These are phyloP conservation scores for Orbilia oligospora DNA, from an alignment of 2,329 filamentous ascomycete genomes.

Conservation along the genomic window DNA sequence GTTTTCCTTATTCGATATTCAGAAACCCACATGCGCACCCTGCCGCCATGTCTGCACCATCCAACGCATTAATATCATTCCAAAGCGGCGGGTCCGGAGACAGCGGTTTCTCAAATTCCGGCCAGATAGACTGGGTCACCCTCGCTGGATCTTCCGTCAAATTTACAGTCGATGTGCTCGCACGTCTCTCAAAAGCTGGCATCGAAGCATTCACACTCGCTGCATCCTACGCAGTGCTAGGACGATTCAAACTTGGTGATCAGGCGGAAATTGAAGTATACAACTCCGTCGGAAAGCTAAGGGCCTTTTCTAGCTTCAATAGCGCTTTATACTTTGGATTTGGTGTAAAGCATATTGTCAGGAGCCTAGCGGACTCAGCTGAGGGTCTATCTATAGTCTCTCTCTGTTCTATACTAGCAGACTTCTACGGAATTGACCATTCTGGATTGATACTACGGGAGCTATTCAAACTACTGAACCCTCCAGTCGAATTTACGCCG, in stretches of 20 bases:
- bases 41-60: not conserved
- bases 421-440: conserved; percentile 31
- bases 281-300: conserved; percentile 16
- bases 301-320: conserved; percentile 31
- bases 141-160: conserved; percentile 25
- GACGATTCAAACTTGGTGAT: conserved; percentile 9
- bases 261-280: conserved; percentile 13
- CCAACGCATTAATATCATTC: conserved; percentile 4
- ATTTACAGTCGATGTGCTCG: conserved; percentile 37
- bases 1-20: too few species aligned
- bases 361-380: conserved; percentile 27
- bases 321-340: conserved; percentile 29
- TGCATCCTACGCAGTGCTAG: conserved; percentile 19
- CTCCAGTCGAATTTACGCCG: too few species aligned
- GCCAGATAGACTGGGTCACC: conserved; percentile 41
- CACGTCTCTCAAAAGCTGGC: conserved; percentile 30
- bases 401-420: conserved; percentile 23
- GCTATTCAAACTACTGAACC: conserved; percentile 12
- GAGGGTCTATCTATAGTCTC: conserved; percentile 18
- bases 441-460: conserved; percentile 13
- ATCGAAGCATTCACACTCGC: conserved; percentile 26
- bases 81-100: not conserved
- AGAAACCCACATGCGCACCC: too few species aligned
- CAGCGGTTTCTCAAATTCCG: conserved; percentile 35
- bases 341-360: conserved; percentile 25